Conservation (phyloP, 202 grass and related monocot genomes). For the Eragrostis tef region DNA sequence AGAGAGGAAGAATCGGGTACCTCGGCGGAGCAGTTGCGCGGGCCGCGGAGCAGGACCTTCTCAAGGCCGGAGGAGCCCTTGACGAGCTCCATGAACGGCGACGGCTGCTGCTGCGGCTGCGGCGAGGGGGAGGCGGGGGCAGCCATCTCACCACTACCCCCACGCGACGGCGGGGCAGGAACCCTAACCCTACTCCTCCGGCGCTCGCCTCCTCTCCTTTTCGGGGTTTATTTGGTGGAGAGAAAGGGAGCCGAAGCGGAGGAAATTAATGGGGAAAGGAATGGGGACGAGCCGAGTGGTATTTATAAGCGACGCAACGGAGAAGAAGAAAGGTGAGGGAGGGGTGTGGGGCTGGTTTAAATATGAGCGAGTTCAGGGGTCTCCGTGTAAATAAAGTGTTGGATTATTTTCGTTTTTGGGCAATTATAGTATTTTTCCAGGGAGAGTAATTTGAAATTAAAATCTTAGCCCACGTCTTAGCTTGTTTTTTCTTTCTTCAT, state of each 20-base stretch:
- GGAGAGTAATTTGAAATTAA: neutral
- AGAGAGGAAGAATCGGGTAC: slow-evolving; percentile 35
- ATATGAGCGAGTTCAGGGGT: neutral
- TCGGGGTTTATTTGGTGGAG: slow-evolving; percentile 47
- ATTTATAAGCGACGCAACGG: slow-evolving; percentile 49
- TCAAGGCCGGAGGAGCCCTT: slow-evolving; percentile 74
- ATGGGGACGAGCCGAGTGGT: neutral
- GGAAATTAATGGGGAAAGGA: slow-evolving; percentile 34
- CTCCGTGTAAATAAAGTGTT: neutral
- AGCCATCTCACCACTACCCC: slow-evolving; percentile 51
- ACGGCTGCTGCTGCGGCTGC: slow-evolving; percentile 9
- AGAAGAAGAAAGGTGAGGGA: neutral
- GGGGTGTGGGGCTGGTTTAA: neutral
- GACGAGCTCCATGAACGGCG: slow-evolving; percentile 51
- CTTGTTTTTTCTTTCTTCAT: no score
- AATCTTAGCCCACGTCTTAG: neutral
- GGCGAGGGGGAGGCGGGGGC: slow-evolving; percentile 23
- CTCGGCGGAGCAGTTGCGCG: slow-evolving; percentile 72
- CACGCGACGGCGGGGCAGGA: neutral
- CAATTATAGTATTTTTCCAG: neutral
- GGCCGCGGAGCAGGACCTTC: slow-evolving; percentile 72
- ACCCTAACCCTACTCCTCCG: slow-evolving; percentile 50
- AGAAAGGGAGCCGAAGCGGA: slow-evolving; percentile 28
- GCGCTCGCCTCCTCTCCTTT: slow-evolving; percentile 2
- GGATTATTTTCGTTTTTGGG: neutral